phyloP scores from a whole-genome alignment of 148 eudicot genomes.

The Diospyros lotus region DNA sequence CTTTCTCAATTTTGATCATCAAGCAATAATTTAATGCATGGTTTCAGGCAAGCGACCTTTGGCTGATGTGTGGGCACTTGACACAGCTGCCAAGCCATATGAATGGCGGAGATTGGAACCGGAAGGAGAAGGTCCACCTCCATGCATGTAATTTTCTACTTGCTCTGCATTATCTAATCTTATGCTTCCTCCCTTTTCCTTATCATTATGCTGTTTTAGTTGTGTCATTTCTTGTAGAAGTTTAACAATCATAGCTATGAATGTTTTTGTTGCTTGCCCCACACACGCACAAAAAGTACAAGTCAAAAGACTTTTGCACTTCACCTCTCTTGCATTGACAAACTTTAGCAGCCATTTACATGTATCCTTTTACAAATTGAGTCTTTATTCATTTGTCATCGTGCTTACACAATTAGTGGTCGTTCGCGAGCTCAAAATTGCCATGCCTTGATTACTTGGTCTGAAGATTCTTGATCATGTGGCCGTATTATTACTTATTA shows the following conservation, averaged over 20 bases:
- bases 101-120: constrained; percentile 98
- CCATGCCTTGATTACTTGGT: background rate
- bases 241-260: background rate
- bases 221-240: background rate
- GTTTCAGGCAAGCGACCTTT: constrained; percentile 79
- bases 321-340: background rate
- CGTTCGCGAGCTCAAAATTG: background rate
- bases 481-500: background rate
- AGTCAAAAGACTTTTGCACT: background rate
- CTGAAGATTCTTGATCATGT: no score
- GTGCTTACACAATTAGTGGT: background rate
- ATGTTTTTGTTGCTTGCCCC: no score
- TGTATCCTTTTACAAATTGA: background rate
- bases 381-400: background rate
- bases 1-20: background rate
- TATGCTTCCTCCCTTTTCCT: background rate
- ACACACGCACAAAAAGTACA: background rate
- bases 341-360: background rate
- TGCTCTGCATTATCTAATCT: background rate
- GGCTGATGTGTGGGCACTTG: constrained; percentile 99
- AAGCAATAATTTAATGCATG: constrained; percentile 20
- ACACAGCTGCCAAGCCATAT: constrained; percentile 97
- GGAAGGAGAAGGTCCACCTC: constrained; percentile 99
- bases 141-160: constrained; percentile 70
- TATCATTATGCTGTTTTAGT: background rate